A percentile compares a stretch with the other conserved stretches of the same genome.
Evolutionary conservation across 2,329 filamentous ascomycete genomes (phyloP).

Genomic region (Graphilbum fragrans): DNA sequence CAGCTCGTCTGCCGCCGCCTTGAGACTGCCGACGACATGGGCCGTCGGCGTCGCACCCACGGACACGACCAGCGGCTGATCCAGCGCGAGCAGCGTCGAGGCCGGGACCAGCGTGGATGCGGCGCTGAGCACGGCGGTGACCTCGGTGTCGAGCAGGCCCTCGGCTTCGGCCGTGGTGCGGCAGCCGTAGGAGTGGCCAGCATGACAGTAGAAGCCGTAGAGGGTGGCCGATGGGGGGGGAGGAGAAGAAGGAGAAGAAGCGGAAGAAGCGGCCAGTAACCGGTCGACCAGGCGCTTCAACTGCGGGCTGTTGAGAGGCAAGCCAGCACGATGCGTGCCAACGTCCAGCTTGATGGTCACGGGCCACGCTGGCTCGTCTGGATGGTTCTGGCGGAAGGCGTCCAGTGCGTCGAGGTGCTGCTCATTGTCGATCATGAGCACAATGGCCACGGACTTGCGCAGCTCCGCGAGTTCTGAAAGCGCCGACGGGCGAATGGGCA

Average conservation of each 20-base stretch:
- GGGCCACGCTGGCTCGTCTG: conserved; percentile 22
- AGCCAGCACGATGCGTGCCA: conserved; percentile 62
- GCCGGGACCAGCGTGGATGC: background rate
- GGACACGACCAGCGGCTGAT: conserved; percentile 1
- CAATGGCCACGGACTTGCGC: conserved; percentile 44
- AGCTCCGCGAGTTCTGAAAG: conserved; percentile 42
- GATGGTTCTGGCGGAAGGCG: background rate
- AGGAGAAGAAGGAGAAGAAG: no score
- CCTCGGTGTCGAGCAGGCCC: conserved; percentile 44
- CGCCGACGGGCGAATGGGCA: conserved; percentile 53
- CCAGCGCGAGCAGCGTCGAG: background rate
- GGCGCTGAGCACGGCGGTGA: conserved; percentile 35
- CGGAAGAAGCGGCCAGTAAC: conserved; percentile 20
- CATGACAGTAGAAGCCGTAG: conserved; percentile 59
- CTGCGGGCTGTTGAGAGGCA: conserved; percentile 32
- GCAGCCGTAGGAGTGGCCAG: conserved; percentile 56
- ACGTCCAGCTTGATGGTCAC: conserved; percentile 66
- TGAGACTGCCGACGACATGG: conserved; percentile 20
- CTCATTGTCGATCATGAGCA: conserved; percentile 58
- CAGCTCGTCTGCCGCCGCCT: background rate
- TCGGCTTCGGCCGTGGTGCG: conserved; percentile 43
- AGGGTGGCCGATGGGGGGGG: conserved; percentile 23
- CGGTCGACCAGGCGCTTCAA: background rate
- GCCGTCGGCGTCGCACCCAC: conserved; percentile 1
- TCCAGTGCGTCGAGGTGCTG: conserved; percentile 38